These are phyloP conservation scores for Elaeis guineensis DNA, from an alignment of 176 grass and related monocot species.

Conservation along the genomic window DNA sequence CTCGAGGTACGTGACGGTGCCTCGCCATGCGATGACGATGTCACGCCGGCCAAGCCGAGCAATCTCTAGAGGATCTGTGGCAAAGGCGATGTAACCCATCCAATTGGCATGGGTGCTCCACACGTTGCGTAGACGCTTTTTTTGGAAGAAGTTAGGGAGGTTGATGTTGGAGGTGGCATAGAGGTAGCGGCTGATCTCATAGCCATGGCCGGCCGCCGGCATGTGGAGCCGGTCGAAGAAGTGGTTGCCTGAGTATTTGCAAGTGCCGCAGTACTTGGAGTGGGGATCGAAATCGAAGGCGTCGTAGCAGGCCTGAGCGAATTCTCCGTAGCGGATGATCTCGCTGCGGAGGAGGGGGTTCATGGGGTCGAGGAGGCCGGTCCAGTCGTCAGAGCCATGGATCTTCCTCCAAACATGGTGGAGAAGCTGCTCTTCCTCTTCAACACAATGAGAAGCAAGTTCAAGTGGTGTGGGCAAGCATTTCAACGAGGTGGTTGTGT, in stretches of 20 bases:
- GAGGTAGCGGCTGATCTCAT: conserved; percentile 49
- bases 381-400: conserved; percentile 41
- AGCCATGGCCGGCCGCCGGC: conserved; percentile 27
- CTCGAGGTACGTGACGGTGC: too few relatives aligned
- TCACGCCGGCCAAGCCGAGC: conserved; percentile 55
- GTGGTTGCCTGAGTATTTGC: conserved; percentile 24
- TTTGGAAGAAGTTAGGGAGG: conserved; percentile 24
- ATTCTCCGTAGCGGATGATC: conserved; percentile 60
- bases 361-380: conserved; percentile 41
- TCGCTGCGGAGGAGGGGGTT: conserved; percentile 44
- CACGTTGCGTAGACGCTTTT: conserved; percentile 20
- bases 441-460: too few relatives aligned
- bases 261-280: conserved; percentile 48
- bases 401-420: conserved; percentile 35
- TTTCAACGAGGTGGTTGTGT: too few relatives aligned
- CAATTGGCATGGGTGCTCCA: conserved; percentile 64
- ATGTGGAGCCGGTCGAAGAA: conserved; percentile 38
- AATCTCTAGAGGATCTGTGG: too few relatives aligned
- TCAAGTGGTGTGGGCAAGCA: too few relatives aligned
- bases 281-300: conserved; percentile 45
- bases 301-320: conserved; percentile 57
- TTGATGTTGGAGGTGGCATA: conserved; percentile 61
- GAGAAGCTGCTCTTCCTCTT: too few relatives aligned
- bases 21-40: background rate
- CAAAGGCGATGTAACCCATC: conserved; percentile 76